These are phyloP conservation scores for Alternaria hordeiaustralica DNA, from an alignment of 2,329 filamentous ascomycete genomes.

Conservation along the genomic window DNA sequence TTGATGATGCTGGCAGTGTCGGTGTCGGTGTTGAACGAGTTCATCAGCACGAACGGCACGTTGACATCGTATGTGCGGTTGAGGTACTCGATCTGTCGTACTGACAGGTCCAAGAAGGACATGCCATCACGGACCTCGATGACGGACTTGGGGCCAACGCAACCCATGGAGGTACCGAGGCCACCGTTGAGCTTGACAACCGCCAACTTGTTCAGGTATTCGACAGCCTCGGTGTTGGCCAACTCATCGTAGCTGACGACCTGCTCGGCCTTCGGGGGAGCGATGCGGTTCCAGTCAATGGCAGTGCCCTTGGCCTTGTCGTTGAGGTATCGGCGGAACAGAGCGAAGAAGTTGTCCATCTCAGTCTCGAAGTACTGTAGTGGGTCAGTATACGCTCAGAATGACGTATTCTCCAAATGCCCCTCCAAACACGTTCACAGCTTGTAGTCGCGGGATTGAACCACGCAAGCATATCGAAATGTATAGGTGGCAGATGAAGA, in stretches of 20 bases:
- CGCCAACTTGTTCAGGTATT: constrained; percentile 95
- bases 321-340: constrained; percentile 97
- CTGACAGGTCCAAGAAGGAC: constrained; percentile 98
- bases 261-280: constrained; percentile 89
- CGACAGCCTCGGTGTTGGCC: constrained; percentile 85
- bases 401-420: constrained; percentile 12
- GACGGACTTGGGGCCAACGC: constrained; percentile 98
- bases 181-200: constrained; percentile 99
- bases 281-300: constrained; percentile 96
- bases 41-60: constrained; percentile 98
- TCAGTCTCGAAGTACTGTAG: constrained; percentile 90
- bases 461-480: constrained; percentile 1
- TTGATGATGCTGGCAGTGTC: constrained; percentile 99
- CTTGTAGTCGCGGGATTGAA: background rate
- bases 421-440: constrained; percentile 1
- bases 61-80: constrained; percentile 98
- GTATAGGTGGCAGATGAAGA: background rate
- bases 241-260: constrained; percentile 95
- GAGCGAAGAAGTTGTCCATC: constrained; percentile 99
- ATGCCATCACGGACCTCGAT: constrained; percentile 99
- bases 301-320: constrained; percentile 98
- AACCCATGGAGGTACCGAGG: constrained; percentile 99
- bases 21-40: constrained; percentile 99
- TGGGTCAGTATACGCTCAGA: constrained; percentile 22
- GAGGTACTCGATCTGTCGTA: constrained; percentile 98